Base-by-base conservation (phyloP, 2,329 filamentous ascomycete genomes). In the Parafenestella ontariensis region DNA sequence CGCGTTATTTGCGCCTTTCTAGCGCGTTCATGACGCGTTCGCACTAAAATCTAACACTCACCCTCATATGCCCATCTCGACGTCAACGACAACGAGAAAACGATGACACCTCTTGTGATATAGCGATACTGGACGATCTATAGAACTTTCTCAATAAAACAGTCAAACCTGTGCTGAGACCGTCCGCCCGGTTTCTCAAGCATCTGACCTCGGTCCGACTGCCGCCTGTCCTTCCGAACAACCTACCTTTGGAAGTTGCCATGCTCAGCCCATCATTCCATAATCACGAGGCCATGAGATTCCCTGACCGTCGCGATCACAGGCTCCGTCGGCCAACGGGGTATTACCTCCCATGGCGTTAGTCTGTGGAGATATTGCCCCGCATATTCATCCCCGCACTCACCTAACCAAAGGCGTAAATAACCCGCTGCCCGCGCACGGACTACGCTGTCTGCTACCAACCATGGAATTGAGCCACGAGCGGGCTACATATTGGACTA, bases 391-490 rank as follows among this genome's bases (percentile, higher is more conserved):
- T 45, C 65, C 69, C 69, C 69, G 66, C 67, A 64, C 58, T 46
- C n/a, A 8, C 37, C 54, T 59, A 64, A 28, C 60, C 59, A 26
- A 33, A 64, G 53, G 4, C 5, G 52, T 64, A 37, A 68, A 62
- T 71, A 18, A 8, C 34, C 69, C 69, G 69, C 62, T 62, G 70
- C 63, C 68, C 66, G 63, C 17, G 15, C 46, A 52, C 29, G 49
- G 52, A 21, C 41, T 37, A 55, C 28, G 36, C 44, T 58, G 42
- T 58, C 59, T 54, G 33, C 53, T 56, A 45, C 36, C 53, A 58
- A 46, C 50, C 45, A 49, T 48, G 46, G 52, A 57, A 59, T 64
- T 51, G 41, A 55, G 23, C 26, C 28, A 52, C 44, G 44, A 42
- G 46, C 44, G 53, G 46, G 46, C 52, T 69, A 69, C 65, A 66